A percentile compares a stretch with the other conserved stretches of the same genome.
Evolutionary conservation across 352 stramenopile species (phyloP).

Genomic region (Lagenidium sp.): DNA sequence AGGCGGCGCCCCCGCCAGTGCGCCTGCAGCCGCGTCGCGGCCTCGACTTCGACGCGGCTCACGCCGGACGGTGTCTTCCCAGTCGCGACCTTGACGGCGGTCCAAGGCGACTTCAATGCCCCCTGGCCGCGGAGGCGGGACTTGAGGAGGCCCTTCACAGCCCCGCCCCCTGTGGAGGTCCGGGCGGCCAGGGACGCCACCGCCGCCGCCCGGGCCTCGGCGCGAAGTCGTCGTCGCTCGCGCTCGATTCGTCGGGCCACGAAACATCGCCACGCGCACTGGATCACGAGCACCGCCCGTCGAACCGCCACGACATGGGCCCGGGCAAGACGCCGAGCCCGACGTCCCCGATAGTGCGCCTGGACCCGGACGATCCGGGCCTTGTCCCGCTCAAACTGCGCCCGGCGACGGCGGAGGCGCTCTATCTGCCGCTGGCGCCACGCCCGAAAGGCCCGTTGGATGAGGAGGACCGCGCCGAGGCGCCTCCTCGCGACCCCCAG

Average conservation of each 20-base stretch:
- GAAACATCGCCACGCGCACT: conserved; percentile 42
- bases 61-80: conserved; percentile 6
- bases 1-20: conserved; percentile 33
- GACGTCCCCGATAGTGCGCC: conserved; percentile 31
- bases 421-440: conserved; percentile 27
- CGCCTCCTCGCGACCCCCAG: conserved; percentile 2
- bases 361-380: conserved; percentile 40
- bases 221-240: too few species aligned
- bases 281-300: conserved; percentile 22
- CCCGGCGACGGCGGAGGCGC: conserved; percentile 27
- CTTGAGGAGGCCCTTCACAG: too few species aligned
- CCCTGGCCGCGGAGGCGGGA: too few species aligned
- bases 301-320: conserved; percentile 16
- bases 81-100: too few species aligned
- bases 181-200: too few species aligned
- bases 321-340: conserved; percentile 15
- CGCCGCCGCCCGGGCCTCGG: too few species aligned
- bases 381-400: conserved; percentile 59
- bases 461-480: conserved; percentile 29
- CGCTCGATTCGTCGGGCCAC: conserved; percentile 16
- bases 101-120: too few species aligned
- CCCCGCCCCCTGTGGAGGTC: too few species aligned
- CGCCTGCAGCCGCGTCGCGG: conserved; percentile 36
- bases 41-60: conserved; percentile 14
- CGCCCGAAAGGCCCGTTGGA: conserved; percentile 30